Evolutionary conservation across 371 early-diverging fungal genomes (phyloP).

Genomic region (Zychaea mexicana): DNA sequence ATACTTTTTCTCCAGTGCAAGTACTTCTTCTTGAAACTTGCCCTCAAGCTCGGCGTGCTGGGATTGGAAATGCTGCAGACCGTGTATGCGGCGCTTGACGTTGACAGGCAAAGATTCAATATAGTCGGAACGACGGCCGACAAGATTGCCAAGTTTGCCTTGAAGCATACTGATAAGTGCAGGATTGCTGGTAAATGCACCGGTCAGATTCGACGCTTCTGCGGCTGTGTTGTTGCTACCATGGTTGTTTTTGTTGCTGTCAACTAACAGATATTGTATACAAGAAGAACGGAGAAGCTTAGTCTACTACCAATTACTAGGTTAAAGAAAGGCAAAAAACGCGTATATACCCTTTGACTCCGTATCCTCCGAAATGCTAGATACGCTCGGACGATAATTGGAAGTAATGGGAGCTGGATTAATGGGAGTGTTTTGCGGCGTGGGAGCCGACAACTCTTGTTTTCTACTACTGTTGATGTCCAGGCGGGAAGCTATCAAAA

Average conservation of each 20-base stretch:
- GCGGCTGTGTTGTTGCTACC: background rate
- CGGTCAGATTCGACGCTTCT: constrained; percentile 4
- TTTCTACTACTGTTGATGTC: constrained; percentile 41
- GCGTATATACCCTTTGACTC: background rate
- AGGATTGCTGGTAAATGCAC: constrained; percentile 46
- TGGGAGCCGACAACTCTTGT: constrained; percentile 40
- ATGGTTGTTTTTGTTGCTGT: background rate
- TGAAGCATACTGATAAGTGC: constrained; percentile 58
- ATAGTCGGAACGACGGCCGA: constrained; percentile 82
- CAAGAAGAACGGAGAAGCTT: no score
- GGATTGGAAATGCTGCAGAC: constrained; percentile 81
- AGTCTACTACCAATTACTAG: background rate
- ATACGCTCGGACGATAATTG: constrained; percentile 37
- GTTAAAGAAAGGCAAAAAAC: background rate
- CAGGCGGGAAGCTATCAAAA: constrained; percentile 12
- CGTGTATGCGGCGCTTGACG: constrained; percentile 83
- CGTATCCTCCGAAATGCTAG: constrained; percentile 45
- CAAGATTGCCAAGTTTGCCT: constrained; percentile 71
- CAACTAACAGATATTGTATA: background rate
- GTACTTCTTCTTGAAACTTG: constrained; percentile 87
- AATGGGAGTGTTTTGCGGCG: constrained; percentile 53
- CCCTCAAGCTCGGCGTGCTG: constrained; percentile 82
- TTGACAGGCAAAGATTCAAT: constrained; percentile 72
- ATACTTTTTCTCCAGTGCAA: constrained; percentile 95
- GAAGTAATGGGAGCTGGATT: constrained; percentile 47